These are phyloP conservation scores for Amphibolis antarctica DNA, from an alignment of 106 monocot species.

Conservation along the genomic window DNA sequence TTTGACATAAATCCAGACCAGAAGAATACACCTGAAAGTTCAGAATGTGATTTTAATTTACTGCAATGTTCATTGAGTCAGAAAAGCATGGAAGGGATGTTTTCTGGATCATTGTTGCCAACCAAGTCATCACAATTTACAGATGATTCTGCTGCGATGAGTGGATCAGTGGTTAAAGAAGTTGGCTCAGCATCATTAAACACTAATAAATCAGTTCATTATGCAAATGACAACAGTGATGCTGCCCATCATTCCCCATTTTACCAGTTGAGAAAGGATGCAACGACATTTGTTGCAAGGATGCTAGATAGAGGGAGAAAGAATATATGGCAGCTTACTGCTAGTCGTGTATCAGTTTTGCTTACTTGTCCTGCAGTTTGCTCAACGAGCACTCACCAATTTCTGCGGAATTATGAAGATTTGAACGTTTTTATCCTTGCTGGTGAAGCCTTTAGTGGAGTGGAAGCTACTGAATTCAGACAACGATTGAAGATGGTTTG, in stretches of 20 bases:
- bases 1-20: slow-evolving; percentile 15
- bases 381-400: slow-evolving; percentile 87
- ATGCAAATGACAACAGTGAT: slow-evolving; percentile 19
- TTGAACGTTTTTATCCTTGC: slow-evolving; percentile 83
- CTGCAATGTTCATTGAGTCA: slow-evolving; percentile 10
- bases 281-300: slow-evolving; percentile 57
- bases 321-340: slow-evolving; percentile 87
- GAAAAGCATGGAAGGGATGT: not conserved
- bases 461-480: slow-evolving; percentile 80
- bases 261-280: slow-evolving; percentile 72
- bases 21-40: slow-evolving; percentile 13
- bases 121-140: not conserved
- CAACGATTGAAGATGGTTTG: slow-evolving; percentile 66
- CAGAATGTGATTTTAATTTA: slow-evolving; percentile 13
- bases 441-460: slow-evolving; percentile 89
- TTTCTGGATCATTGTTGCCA: slow-evolving; percentile 7
- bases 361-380: slow-evolving; percentile 73
- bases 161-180: slow-evolving; percentile 12
- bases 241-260: slow-evolving; percentile 48
- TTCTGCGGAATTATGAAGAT: slow-evolving; percentile 91
- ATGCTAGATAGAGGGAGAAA: slow-evolving; percentile 67
- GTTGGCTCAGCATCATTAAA: slow-evolving; percentile 6
- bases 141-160: slow-evolving; percentile 13
- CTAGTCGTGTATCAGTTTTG: slow-evolving; percentile 88
- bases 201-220: slow-evolving; percentile 20